A percentile compares a stretch with the other conserved stretches of the same genome.
Conservation (phyloP, 352 stramenopile species). For the Phytophthora citrophthora region DNA sequence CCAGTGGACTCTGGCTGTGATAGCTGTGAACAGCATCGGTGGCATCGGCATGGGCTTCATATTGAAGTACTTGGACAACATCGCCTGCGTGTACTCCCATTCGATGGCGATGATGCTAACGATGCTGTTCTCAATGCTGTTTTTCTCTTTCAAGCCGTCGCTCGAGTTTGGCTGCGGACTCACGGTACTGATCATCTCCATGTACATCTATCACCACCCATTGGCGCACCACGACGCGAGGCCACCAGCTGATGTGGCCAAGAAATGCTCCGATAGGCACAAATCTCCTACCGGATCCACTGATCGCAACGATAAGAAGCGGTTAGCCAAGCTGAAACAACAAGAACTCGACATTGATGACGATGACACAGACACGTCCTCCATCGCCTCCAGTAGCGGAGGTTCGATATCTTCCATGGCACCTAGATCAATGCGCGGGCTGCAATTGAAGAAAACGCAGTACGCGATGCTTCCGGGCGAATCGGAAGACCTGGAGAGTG, state of each 20-base stretch:
- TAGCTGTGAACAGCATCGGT: conserved; percentile 76
- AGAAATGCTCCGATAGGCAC: conserved; percentile 16
- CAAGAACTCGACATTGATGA: conserved; percentile 18
- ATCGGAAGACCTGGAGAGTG: conserved; percentile 35
- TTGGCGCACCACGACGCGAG: conserved; percentile 21
- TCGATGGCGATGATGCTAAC: conserved; percentile 91
- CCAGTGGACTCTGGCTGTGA: conserved; percentile 76
- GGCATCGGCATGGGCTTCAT: conserved; percentile 84
- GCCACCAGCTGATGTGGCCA: conserved; percentile 5
- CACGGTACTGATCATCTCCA: conserved; percentile 81
- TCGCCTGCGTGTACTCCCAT: conserved; percentile 87
- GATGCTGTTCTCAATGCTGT: conserved; percentile 87
- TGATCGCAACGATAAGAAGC: conserved; percentile 27
- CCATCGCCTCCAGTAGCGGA: conserved; percentile 23
- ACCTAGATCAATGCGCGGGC: conserved; percentile 22
- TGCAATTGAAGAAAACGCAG: conserved; percentile 62
- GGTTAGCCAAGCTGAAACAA: conserved; percentile 17
- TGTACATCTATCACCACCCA: conserved; percentile 89
- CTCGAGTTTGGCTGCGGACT: conserved; percentile 87
- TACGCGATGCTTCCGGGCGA: conserved; percentile 60
- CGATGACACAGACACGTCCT: conserved; percentile 24
- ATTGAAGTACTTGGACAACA: conserved; percentile 91
- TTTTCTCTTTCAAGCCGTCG: conserved; percentile 84
- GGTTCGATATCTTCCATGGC: conserved; percentile 21
- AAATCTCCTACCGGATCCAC: conserved; percentile 7